phyloP scores from a whole-genome alignment of 768 basidiomycete genomes.

The Mycena belliarum region DNA sequence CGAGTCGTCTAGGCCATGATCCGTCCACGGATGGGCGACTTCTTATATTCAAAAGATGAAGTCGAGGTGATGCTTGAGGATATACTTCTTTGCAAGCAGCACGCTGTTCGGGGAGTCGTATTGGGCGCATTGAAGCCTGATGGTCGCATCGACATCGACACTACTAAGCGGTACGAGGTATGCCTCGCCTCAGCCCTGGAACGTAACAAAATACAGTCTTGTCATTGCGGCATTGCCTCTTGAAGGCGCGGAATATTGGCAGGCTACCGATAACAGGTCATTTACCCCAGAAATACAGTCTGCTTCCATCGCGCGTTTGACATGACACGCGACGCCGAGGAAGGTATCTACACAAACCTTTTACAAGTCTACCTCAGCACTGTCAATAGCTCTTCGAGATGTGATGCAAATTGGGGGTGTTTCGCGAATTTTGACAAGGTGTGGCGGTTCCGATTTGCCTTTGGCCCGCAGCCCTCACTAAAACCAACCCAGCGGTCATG shows the following conservation, averaged over 20 bases:
- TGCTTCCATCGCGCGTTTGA: slow-evolving; percentile 37
- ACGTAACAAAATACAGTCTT: slow-evolving; percentile 12
- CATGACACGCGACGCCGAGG: slow-evolving; percentile 56
- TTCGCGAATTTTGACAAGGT: slow-evolving; percentile 82
- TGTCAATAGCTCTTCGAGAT: slow-evolving; percentile 41
- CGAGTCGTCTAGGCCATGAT: slow-evolving; percentile 74
- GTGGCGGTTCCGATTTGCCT: slow-evolving; percentile 13
- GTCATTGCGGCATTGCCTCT: slow-evolving; percentile 24
- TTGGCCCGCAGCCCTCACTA: background rate
- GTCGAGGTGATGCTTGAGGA: slow-evolving; percentile 76
- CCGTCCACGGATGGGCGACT: slow-evolving; percentile 78
- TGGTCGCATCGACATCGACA: slow-evolving; percentile 59
- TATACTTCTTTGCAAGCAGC: slow-evolving; percentile 57
- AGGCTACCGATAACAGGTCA: background rate
- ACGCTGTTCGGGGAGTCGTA: slow-evolving; percentile 65
- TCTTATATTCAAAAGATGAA: slow-evolving; percentile 69
- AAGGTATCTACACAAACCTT: slow-evolving; percentile 62
- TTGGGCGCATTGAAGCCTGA: slow-evolving; percentile 60
- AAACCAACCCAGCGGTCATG: slow-evolving; percentile 49
- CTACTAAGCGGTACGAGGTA: slow-evolving; percentile 49
- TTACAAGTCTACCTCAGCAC: slow-evolving; percentile 2
- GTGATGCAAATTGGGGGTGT: slow-evolving; percentile 62
- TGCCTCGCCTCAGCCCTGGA: background rate
- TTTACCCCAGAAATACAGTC: slow-evolving; percentile 6
- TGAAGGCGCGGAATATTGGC: slow-evolving; percentile 13